A percentile compares a stretch with the other conserved stretches of the same genome.
Conservation (phyloP, 116 monocot genomes). For the Posidonia oceanica region DNA sequence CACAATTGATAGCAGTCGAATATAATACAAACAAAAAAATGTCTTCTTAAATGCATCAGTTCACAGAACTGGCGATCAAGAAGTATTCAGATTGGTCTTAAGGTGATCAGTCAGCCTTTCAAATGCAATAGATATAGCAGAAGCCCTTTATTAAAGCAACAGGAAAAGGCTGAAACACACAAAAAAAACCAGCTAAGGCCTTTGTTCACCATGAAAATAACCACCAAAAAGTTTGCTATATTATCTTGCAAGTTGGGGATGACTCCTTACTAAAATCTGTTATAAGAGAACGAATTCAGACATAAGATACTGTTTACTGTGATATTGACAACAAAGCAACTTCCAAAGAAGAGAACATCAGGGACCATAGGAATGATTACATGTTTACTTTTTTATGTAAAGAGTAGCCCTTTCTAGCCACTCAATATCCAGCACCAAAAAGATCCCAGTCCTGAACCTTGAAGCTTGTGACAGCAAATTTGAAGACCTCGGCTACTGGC, state of each 20-base stretch:
- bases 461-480: slow-evolving; percentile 48
- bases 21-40: no score
- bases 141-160: slow-evolving; percentile 6
- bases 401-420: slow-evolving; percentile 8
- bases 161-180: not conserved
- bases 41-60: not conserved
- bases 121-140: not conserved
- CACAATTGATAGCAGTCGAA: no score
- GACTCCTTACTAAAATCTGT: no score
- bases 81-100: not conserved
- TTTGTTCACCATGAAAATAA: not conserved
- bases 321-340: not conserved
- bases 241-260: no score
- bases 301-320: no score
- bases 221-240: no score
- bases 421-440: slow-evolving; percentile 29
- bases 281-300: no score
- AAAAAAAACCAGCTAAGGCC: not conserved
- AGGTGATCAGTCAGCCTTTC: not conserved
- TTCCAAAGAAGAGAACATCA: not conserved
- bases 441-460: slow-evolving; percentile 63
- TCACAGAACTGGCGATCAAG: not conserved
- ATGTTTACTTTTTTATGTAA: slow-evolving; percentile 1
- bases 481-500: slow-evolving; percentile 53
- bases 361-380: slow-evolving; percentile 2